These are phyloP conservation scores for Stygiomarasmius scandens DNA, from an alignment of 1,284 basidiomycete genomes.

Conservation along the genomic window DNA sequence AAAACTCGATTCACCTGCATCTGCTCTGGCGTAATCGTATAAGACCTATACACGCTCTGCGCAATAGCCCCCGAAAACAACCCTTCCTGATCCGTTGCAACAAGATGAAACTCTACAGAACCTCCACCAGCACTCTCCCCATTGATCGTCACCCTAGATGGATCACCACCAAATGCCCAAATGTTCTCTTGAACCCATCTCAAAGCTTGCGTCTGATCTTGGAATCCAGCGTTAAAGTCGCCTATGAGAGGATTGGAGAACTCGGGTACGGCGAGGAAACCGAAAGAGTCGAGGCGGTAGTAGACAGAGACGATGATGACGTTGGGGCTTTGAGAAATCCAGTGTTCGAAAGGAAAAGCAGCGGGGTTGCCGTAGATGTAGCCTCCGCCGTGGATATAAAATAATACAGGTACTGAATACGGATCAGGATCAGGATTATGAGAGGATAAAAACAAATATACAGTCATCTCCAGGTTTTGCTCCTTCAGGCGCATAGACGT, in stretches of 20 bases:
- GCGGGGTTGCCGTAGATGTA: constrained; percentile 62
- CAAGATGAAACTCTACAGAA: constrained; percentile 57
- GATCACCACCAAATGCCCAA: constrained; percentile 52
- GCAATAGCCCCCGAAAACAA: constrained; percentile 59
- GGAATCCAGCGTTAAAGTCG: constrained; percentile 63
- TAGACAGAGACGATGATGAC: constrained; percentile 57
- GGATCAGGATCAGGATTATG: too few relatives aligned
- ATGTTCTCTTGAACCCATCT: constrained; percentile 67
- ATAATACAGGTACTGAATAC: constrained; percentile 32
- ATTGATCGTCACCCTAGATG: constrained; percentile 56
- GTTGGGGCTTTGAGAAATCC: constrained; percentile 52
- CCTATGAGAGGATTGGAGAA: constrained; percentile 42
- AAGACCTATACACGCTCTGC: constrained; percentile 59
- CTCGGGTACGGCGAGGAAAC: constrained; percentile 51
- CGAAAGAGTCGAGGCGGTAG: constrained; percentile 56
- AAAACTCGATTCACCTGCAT: constrained; percentile 48
- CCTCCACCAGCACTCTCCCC: constrained; percentile 65
- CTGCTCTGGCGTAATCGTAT: constrained; percentile 50
- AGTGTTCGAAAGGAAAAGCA: constrained; percentile 57
- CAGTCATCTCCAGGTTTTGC: constrained; percentile 44
- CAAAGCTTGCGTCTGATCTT: constrained; percentile 63
- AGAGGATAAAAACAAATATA: constrained; percentile 31
- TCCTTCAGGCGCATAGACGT: constrained; percentile 53
- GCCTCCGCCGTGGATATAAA: constrained; percentile 71
- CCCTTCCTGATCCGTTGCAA: constrained; percentile 40